Evolutionary conservation across 1,139 yeast species (phyloP).

Genomic region (Candida glucosophila): DNA sequence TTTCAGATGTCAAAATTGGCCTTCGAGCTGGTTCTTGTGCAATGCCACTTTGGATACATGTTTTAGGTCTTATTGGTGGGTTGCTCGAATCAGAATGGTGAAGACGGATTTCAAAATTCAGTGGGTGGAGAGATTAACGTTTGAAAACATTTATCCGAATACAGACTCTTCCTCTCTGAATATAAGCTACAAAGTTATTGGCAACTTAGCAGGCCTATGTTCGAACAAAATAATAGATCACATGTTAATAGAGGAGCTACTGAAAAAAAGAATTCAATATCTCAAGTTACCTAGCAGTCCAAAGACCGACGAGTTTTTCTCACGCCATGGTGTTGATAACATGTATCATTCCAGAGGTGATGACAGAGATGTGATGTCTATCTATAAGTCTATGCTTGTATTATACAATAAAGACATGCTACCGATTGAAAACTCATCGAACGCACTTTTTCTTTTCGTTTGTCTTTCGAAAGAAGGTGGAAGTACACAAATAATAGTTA

Average conservation of each 20-base stretch:
- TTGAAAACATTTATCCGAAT: slow-evolving; percentile 6
- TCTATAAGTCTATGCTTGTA: slow-evolving; percentile 24
- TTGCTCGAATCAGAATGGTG: slow-evolving; percentile 50
- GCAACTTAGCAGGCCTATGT: slow-evolving; percentile 40
- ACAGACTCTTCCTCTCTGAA: slow-evolving; percentile 18
- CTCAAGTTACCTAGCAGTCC: slow-evolving; percentile 9
- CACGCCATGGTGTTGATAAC: no score
- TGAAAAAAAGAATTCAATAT: slow-evolving; percentile 28
- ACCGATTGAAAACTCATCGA: slow-evolving; percentile 28
- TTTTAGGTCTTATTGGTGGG: slow-evolving; percentile 50
- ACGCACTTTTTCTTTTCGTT: slow-evolving; percentile 26
- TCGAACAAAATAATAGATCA: slow-evolving; percentile 57
- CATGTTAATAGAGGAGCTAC: slow-evolving; percentile 54
- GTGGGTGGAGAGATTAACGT: slow-evolving; percentile 30
- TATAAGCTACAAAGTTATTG: slow-evolving; percentile 35
- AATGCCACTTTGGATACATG: slow-evolving; percentile 35
- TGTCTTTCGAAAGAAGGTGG: slow-evolving; percentile 16
- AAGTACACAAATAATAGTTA: slow-evolving; percentile 18
- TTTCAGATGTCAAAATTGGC: slow-evolving; percentile 63
- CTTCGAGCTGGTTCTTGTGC: slow-evolving; percentile 61
- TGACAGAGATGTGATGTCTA: slow-evolving; percentile 3
- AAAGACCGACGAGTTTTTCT: slow-evolving; percentile 6
- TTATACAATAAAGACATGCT: slow-evolving; percentile 25
- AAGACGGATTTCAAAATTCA: slow-evolving; percentile 59
- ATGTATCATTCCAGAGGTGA: no score